phyloP scores from a whole-genome alignment of 129 eudicot genomes.

The Glebionis coronaria region DNA sequence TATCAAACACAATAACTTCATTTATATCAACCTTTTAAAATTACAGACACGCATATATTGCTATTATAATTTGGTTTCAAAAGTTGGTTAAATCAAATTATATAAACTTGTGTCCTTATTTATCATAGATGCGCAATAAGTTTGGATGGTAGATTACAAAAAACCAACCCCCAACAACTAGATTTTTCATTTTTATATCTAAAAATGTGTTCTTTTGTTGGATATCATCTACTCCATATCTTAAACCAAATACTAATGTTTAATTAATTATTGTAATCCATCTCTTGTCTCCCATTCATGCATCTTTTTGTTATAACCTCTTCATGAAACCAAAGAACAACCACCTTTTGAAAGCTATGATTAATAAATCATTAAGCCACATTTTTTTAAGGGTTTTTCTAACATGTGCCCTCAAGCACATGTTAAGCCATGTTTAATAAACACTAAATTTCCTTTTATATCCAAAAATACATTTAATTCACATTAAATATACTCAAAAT shows the following conservation, averaged over 20 bases:
- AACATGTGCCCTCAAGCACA: too few relatives aligned
- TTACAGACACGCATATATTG: too few relatives aligned
- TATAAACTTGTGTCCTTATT: too few relatives aligned
- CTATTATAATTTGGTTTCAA: too few relatives aligned
- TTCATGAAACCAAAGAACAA: constrained; percentile 38
- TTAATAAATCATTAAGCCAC: background rate
- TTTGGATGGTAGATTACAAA: constrained; percentile 7
- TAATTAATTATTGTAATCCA: constrained; percentile 19
- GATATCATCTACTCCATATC: constrained; percentile 14
- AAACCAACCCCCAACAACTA: constrained; percentile 18
- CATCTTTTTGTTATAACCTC: constrained; percentile 14
- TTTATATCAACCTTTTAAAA: too few relatives aligned
- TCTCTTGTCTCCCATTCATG: constrained; percentile 22
- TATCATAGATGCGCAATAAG: constrained; percentile 10
- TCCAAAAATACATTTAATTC: too few relatives aligned
- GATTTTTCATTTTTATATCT: background rate
- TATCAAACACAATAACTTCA: too few relatives aligned
- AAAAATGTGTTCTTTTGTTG: constrained; percentile 19
- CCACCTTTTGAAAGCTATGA: constrained; percentile 1
- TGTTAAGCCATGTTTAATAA: too few relatives aligned
- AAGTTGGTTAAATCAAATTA: too few relatives aligned
- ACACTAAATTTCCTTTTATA: too few relatives aligned
- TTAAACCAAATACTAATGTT: constrained; percentile 1
- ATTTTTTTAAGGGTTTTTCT: background rate
- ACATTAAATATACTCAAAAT: too few relatives aligned